Conservation (phyloP, 2,329 filamentous ascomycete genomes). For the Tolypocladium ophioglossoides region DNA sequence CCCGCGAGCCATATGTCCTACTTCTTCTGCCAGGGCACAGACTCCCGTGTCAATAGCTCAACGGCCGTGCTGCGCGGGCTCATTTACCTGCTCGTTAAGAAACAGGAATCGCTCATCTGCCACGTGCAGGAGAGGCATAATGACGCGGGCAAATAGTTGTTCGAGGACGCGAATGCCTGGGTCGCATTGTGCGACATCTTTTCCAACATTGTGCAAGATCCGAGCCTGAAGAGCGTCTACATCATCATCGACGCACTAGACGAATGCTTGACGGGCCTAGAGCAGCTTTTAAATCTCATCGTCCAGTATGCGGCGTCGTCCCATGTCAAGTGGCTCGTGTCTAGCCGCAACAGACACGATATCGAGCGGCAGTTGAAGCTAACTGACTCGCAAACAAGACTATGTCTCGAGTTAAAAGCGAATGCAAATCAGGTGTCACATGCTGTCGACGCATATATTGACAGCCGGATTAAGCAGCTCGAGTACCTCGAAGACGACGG, state of each 20-base stretch:
- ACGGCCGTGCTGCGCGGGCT: slow-evolving; percentile 30
- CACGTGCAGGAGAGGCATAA: slow-evolving; percentile 24
- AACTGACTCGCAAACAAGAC: slow-evolving; percentile 6
- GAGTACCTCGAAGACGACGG: slow-evolving; percentile 3
- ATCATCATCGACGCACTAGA: slow-evolving; percentile 37
- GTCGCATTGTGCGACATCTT: slow-evolving; percentile 25
- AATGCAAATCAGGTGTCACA: slow-evolving; percentile 12
- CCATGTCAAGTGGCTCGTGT: slow-evolving; percentile 29
- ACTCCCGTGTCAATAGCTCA: slow-evolving; percentile 24
- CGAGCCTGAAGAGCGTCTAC: slow-evolving; percentile 12
- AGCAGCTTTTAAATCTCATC: slow-evolving; percentile 25
- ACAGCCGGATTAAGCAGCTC: slow-evolving; percentile 18
- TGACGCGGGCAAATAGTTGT: slow-evolving; percentile 19
- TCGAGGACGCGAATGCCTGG: slow-evolving; percentile 29
- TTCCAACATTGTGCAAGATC: slow-evolving; percentile 25
- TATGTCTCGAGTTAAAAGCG: slow-evolving; percentile 27
- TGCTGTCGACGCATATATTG: slow-evolving; percentile 24
- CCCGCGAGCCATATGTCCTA: slow-evolving; percentile 5
- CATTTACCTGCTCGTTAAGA: slow-evolving; percentile 25
- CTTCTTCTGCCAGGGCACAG: slow-evolving; percentile 33
- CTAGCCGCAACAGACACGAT: slow-evolving; percentile 28
- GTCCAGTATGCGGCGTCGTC: slow-evolving; percentile 8
- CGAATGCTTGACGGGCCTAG: slow-evolving; percentile 22
- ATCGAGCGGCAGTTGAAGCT: slow-evolving; percentile 22
- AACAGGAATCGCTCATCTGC: slow-evolving; percentile 20